Conservation (phyloP, 257 asterid species). For the Datura wrightii region DNA sequence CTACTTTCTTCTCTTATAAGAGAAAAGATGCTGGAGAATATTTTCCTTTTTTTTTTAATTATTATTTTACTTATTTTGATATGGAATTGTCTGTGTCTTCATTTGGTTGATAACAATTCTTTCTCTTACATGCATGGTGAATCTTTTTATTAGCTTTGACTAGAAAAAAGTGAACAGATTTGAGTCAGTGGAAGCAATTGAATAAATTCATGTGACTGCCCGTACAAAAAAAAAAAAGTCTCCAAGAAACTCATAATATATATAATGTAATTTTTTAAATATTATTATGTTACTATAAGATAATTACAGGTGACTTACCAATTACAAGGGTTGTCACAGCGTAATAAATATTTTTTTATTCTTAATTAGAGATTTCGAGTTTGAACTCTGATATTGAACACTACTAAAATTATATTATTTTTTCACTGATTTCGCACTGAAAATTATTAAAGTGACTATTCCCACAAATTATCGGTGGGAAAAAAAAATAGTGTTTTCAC, state of each 20-base stretch:
- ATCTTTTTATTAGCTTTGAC: slow-evolving; percentile 32
- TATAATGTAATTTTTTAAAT: too few relatives aligned
- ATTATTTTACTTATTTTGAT: not conserved
- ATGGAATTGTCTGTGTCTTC: slow-evolving; percentile 28
- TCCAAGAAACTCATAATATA: too few relatives aligned
- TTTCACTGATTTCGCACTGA: too few relatives aligned
- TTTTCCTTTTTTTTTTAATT: not conserved
- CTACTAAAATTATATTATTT: too few relatives aligned
- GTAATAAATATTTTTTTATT: too few relatives aligned
- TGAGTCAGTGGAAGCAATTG: not conserved
- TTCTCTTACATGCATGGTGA: slow-evolving; percentile 15
- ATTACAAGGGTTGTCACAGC: too few relatives aligned
- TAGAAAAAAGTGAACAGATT: slow-evolving; percentile 27
- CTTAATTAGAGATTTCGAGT: too few relatives aligned
- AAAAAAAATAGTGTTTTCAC: too few relatives aligned
- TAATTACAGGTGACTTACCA: not conserved
- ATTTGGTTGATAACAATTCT: not conserved
- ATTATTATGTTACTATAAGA: too few relatives aligned
- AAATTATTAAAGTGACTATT: too few relatives aligned
- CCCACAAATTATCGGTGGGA: too few relatives aligned
- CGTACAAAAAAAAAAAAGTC: not conserved
- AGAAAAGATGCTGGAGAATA: slow-evolving; percentile 14
- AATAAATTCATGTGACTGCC: slow-evolving; percentile 34
- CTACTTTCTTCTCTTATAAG: slow-evolving; percentile 8
- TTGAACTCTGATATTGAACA: too few relatives aligned